Percentiles rank a stretch among this genome's conserved stretches.
Conservation (phyloP, 2,329 filamentous ascomycete species). For the Arthrobotrys sinensis region DNA sequence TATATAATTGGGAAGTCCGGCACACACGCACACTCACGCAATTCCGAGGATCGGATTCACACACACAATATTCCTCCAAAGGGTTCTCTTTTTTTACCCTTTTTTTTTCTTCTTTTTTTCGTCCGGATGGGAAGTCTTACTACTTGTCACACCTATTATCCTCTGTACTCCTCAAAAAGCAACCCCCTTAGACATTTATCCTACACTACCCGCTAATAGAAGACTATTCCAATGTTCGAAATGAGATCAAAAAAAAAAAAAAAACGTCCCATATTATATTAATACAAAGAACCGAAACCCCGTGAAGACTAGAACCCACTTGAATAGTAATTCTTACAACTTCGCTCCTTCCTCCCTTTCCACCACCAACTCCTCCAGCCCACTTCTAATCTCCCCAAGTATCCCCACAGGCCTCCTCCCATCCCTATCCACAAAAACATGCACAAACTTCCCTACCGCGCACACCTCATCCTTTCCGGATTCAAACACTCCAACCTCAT, state of each 20-base stretch:
- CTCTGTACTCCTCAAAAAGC: constrained; percentile 35
- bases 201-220: constrained; percentile 54
- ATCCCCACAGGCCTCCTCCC: constrained; percentile 76
- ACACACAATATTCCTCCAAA: background rate
- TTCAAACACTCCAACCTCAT: constrained; percentile 90
- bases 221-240: constrained; percentile 60
- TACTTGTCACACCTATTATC: constrained; percentile 25
- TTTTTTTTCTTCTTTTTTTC: constrained; percentile 54
- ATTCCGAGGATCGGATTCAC: constrained; percentile 24
- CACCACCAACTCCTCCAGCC: constrained; percentile 47
- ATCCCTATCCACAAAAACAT: constrained; percentile 87
- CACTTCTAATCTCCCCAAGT: constrained; percentile 26
- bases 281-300: constrained; percentile 10
- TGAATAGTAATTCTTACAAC: constrained; percentile 26
- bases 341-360: constrained; percentile 37
- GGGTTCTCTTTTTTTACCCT: constrained; percentile 41
- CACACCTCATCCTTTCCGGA: constrained; percentile 80
- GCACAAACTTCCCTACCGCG: constrained; percentile 87
- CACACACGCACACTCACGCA: constrained; percentile 8
- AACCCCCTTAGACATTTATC: constrained; percentile 47
- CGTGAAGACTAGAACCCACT: background rate
- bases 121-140: constrained; percentile 56
- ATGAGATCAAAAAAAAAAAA: constrained; percentile 20
- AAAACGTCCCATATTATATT: constrained; percentile 2
- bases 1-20: constrained; percentile 60